Evolutionary conservation across 2,329 filamentous ascomycete genomes (phyloP).

Genomic region (Microascus cirrosus): DNA sequence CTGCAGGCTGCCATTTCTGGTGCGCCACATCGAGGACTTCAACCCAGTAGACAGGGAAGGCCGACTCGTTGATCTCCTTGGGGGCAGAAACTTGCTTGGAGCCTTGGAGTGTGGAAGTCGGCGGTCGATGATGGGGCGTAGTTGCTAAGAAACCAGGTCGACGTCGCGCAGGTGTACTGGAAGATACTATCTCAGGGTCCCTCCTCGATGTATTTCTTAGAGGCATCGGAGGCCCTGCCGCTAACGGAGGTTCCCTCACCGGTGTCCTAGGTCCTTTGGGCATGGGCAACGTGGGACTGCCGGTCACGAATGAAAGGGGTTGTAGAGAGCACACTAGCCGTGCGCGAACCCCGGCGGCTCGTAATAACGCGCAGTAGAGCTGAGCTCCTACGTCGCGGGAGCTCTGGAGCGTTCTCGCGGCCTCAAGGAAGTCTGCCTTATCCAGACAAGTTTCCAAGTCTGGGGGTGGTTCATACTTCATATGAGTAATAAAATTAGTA

Average conservation of each 20-base stretch:
- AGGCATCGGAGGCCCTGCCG: constrained; percentile 6
- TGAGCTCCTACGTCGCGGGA: constrained; percentile 87
- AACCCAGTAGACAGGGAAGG: constrained; percentile 85
- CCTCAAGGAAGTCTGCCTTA: constrained; percentile 59
- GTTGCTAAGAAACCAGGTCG: not conserved
- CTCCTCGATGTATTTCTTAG: constrained; percentile 6
- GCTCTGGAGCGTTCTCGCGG: constrained; percentile 59
- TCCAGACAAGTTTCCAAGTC: constrained; percentile 60
- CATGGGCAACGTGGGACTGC: constrained; percentile 33
- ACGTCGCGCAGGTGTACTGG: not conserved
- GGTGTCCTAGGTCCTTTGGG: constrained; percentile 1
- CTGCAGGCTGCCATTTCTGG: constrained; percentile 86
- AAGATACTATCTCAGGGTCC: not conserved
- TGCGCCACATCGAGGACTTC: constrained; percentile 78
- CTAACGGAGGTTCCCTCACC: constrained; percentile 12
- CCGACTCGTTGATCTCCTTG: constrained; percentile 52
- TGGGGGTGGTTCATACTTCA: constrained; percentile 42
- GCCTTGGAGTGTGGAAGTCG: not conserved
- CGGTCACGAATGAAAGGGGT: constrained; percentile 56
- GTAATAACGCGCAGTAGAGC: constrained; percentile 77
- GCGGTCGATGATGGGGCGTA: not conserved
- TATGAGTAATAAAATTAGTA: not conserved
- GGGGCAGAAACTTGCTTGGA: constrained; percentile 10
- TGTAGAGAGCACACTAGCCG: constrained; percentile 88
- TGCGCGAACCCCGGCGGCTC: constrained; percentile 69